phyloP scores from a whole-genome alignment of 176 grass and related monocot species.

The Leersia perrieri region DNA sequence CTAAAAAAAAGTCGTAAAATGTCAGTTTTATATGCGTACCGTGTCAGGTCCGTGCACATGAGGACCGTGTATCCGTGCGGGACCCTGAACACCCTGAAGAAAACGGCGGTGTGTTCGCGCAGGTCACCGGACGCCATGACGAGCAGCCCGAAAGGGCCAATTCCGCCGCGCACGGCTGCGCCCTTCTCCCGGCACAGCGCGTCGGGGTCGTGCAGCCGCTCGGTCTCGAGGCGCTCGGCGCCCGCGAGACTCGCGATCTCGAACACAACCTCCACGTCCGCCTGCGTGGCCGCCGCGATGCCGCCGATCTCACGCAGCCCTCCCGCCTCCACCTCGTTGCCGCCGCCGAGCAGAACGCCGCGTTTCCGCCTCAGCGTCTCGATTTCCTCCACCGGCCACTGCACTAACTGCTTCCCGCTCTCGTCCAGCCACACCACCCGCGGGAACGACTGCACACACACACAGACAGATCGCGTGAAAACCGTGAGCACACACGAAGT shows the following conservation, averaged over 20 bases:
- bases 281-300: constrained; percentile 37
- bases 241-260: constrained; percentile 41
- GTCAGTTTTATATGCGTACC: neutral
- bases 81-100: constrained; percentile 68
- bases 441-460: constrained; percentile 46
- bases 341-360: constrained; percentile 28
- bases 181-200: constrained; percentile 50
- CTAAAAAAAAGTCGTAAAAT: no score
- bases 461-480: neutral
- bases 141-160: constrained; percentile 77
- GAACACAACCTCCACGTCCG: constrained; percentile 62
- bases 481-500: neutral
- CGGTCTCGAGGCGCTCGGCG: constrained; percentile 43
- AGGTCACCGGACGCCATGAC: constrained; percentile 57
- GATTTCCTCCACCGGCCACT: constrained; percentile 83
- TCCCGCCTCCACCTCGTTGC: constrained; percentile 31
- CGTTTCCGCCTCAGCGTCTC: constrained; percentile 53
- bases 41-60: constrained; percentile 65
- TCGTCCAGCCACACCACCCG: constrained; percentile 69
- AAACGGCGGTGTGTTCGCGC: constrained; percentile 63
- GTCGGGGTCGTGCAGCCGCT: constrained; percentile 50
- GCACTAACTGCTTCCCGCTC: constrained; percentile 56
- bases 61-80: constrained; percentile 37
- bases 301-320: constrained; percentile 59
- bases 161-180: constrained; percentile 50